Evolutionary conservation across 495 filamentous ascomycete genomes (phyloP).

Genomic region (Amniculicola lignicola): DNA sequence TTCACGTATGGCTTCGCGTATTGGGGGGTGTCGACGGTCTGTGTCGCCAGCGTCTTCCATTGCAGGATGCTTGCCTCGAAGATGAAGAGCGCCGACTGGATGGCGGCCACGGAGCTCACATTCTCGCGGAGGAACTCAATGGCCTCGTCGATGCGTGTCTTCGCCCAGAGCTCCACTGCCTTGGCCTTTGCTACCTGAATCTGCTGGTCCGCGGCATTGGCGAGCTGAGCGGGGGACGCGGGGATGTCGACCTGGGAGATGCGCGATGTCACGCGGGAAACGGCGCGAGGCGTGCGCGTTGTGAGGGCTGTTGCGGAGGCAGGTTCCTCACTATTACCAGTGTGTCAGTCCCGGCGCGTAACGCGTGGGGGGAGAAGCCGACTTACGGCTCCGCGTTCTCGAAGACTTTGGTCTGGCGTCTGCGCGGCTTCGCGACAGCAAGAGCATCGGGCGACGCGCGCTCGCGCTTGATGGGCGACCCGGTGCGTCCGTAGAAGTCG

Average conservation of each 20-base stretch:
- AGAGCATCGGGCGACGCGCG: constrained; percentile 40
- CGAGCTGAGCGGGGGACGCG: constrained; percentile 78
- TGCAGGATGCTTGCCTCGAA: constrained; percentile 62
- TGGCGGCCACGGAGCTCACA: constrained; percentile 50
- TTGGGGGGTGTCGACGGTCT: constrained; percentile 65
- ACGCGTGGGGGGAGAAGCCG: constrained; percentile 21
- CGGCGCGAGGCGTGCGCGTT: constrained; percentile 57
- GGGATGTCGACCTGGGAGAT: constrained; percentile 52
- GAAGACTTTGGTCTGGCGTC: constrained; percentile 25
- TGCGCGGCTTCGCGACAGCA: constrained; percentile 43
- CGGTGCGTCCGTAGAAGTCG: constrained; percentile 71
- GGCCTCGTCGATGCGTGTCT: constrained; percentile 51
- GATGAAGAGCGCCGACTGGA: constrained; percentile 51
- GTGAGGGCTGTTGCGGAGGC: constrained; percentile 33
- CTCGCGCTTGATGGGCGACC: constrained; percentile 78
- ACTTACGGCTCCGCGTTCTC: constrained; percentile 37
- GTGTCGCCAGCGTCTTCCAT: constrained; percentile 61
- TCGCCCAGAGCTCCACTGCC: constrained; percentile 46
- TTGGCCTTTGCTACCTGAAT: constrained; percentile 60
- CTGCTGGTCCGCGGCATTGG: constrained; percentile 73
- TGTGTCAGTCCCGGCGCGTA: constrained; percentile 25
- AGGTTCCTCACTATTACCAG: constrained; percentile 14
- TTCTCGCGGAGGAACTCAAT: constrained; percentile 49
- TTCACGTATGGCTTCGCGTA: constrained; percentile 49
- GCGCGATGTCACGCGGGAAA: constrained; percentile 51